These are phyloP conservation scores for Ogataea nonfermentans DNA, from an alignment of 805 yeast species.

Conservation along the genomic window DNA sequence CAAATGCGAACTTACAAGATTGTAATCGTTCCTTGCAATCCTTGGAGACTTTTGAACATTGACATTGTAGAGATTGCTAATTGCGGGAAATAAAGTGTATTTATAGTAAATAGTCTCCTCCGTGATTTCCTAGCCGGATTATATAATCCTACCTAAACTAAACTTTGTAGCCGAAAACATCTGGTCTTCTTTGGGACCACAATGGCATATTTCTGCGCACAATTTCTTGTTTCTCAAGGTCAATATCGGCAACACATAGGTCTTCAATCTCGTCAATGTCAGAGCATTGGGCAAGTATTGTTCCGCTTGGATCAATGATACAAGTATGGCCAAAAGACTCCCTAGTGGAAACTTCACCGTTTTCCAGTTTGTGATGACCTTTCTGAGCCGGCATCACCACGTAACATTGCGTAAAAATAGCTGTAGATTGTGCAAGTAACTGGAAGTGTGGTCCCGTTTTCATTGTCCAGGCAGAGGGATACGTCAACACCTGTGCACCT, in stretches of 20 bases:
- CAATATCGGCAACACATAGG: conserved; percentile 65
- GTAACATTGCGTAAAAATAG: conserved; percentile 83
- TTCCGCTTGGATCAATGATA: conserved; percentile 92
- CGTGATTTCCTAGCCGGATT: conserved; percentile 1
- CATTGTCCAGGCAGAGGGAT: conserved; percentile 91
- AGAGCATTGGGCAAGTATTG: conserved; percentile 57
- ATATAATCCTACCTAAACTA: conserved; percentile 12
- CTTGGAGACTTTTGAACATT: conserved; percentile 46
- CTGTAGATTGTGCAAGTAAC: conserved; percentile 73
- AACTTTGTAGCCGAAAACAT: conserved; percentile 48
- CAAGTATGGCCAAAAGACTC: conserved; percentile 84
- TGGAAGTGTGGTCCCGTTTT: conserved; percentile 95
- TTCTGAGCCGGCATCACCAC: conserved; percentile 89
- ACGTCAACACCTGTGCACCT: conserved; percentile 78
- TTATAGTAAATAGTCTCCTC: neutral
- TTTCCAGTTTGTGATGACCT: conserved; percentile 64
- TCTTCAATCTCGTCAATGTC: conserved; percentile 40
- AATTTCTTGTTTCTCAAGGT: conserved; percentile 44
- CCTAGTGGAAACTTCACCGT: conserved; percentile 46
- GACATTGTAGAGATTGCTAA: conserved; percentile 36
- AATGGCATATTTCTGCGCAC: conserved; percentile 75
- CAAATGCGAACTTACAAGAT: conserved; percentile 34
- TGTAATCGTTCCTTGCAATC: conserved; percentile 45
- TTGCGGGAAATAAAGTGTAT: neutral
- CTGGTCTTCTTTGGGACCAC: conserved; percentile 67